phyloP scores from a whole-genome alignment of 495 filamentous ascomycete species.

The Aspergillus olivimuriae region DNA sequence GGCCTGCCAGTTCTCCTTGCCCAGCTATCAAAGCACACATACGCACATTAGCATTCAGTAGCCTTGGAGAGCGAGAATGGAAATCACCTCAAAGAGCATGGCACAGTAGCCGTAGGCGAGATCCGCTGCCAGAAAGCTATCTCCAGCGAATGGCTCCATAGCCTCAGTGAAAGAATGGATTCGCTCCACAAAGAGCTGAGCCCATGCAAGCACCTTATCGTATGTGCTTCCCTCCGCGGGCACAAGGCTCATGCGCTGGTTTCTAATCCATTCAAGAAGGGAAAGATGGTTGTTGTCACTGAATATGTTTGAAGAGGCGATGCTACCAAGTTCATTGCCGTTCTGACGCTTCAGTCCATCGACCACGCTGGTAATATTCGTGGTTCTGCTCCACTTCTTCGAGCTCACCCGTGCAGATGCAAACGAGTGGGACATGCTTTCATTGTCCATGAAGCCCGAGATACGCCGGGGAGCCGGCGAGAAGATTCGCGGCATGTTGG shows the following conservation, averaged over 20 bases:
- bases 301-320: too few relatives aligned
- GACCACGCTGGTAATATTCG: background rate
- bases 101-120: conserved; percentile 33
- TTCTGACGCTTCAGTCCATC: background rate
- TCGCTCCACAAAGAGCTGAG: conserved; percentile 10
- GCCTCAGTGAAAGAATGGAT: conserved; percentile 28
- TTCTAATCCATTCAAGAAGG: conserved; percentile 21
- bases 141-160: conserved; percentile 27
- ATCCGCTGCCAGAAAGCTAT: conserved; percentile 31
- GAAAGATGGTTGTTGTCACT: too few relatives aligned
- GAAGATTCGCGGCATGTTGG: background rate
- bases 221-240: conserved; percentile 34
- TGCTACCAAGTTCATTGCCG: background rate
- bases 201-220: conserved; percentile 33
- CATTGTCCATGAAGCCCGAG: background rate
- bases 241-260: conserved; percentile 30
- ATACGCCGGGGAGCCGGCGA: background rate
- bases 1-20: conserved; percentile 27
- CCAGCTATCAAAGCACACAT: conserved; percentile 19
- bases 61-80: background rate
- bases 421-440: background rate
- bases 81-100: conserved; percentile 30
- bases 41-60: background rate
- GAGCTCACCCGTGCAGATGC: background rate
- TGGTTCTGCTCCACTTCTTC: background rate